These are phyloP conservation scores for Cryoendolithus antarcticus DNA, from an alignment of 2,329 filamentous ascomycete genomes.

Conservation along the genomic window DNA sequence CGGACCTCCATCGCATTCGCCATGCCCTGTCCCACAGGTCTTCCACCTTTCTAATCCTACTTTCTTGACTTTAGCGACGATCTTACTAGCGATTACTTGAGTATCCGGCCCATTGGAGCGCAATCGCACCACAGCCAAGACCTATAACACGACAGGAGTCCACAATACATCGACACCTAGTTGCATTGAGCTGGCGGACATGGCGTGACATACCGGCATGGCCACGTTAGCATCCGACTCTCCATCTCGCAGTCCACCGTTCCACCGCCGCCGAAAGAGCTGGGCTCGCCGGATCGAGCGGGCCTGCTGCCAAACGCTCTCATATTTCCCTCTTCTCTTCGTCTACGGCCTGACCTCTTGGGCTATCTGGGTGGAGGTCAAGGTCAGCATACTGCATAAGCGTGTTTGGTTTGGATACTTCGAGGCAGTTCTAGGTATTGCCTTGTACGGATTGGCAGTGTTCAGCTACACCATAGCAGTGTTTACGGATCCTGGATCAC, in stretches of 20 bases:
- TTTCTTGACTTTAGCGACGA: too few relatives aligned
- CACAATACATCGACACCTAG: too few relatives aligned
- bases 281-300: conserved; percentile 66
- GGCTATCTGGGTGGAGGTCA: conserved; percentile 78
- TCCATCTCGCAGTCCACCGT: conserved; percentile 16
- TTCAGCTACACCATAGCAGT: conserved; percentile 87
- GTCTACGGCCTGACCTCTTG: conserved; percentile 86
- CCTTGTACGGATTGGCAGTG: conserved; percentile 68
- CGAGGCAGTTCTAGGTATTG: conserved; percentile 46
- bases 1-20: too few relatives aligned
- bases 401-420: conserved; percentile 10
- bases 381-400: conserved; percentile 32
- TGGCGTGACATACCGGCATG: conserved; percentile 8
- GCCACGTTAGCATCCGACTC: conserved; percentile 13
- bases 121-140: too few relatives aligned
- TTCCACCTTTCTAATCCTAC: too few relatives aligned
- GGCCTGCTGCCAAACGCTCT: conserved; percentile 65
- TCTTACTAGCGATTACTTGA: too few relatives aligned
- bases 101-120: too few relatives aligned
- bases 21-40: too few relatives aligned
- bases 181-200: too few relatives aligned
- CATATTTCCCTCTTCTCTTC: conserved; percentile 78
- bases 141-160: too few relatives aligned
- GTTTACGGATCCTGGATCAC: conserved; percentile 76
- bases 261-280: conserved; percentile 22